These are phyloP conservation scores for Suillus luteus DNA, from an alignment of 768 basidiomycete species.

Conservation along the genomic window DNA sequence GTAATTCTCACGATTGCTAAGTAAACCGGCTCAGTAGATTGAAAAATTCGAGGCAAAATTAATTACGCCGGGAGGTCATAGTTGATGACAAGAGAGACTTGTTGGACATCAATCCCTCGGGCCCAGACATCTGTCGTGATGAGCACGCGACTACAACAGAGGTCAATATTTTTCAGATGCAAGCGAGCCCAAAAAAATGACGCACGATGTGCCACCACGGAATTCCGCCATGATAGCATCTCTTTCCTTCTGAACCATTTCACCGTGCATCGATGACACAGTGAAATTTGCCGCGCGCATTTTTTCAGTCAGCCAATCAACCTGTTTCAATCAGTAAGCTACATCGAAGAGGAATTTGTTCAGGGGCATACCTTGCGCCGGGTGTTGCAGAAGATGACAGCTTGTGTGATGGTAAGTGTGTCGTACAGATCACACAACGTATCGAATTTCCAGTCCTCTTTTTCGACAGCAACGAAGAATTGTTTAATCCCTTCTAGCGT, in stretches of 20 bases:
- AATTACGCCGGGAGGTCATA: conserved; percentile 92
- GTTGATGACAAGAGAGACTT: conserved; percentile 96
- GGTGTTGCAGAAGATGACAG: conserved; percentile 99
- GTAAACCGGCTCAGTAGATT: conserved; percentile 14
- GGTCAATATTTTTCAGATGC: conserved; percentile 5
- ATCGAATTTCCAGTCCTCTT: conserved; percentile 99
- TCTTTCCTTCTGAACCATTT: conserved; percentile 94
- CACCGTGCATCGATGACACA: conserved; percentile 94
- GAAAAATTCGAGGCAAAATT: conserved; percentile 11
- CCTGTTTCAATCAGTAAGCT: conserved; percentile 45
- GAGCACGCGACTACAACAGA: conserved; percentile 70
- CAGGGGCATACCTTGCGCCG: conserved; percentile 75
- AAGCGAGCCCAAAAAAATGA: conserved; percentile 22
- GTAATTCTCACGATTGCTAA: conserved; percentile 96
- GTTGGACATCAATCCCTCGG: conserved; percentile 97
- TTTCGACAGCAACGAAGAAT: conserved; percentile 98
- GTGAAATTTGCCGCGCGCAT: conserved; percentile 99
- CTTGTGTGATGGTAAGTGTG: conserved; percentile 98
- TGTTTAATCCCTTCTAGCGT: conserved; percentile 96
- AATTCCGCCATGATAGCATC: conserved; percentile 98
- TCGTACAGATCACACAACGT: conserved; percentile 97
- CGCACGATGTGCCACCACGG: conserved; percentile 88
- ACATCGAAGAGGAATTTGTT: not conserved
- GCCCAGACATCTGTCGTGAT: conserved; percentile 98
- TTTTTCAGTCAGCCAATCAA: conserved; percentile 98